Conservation (phyloP, 805 yeast genomes). For the Yarrowia sp. region DNA sequence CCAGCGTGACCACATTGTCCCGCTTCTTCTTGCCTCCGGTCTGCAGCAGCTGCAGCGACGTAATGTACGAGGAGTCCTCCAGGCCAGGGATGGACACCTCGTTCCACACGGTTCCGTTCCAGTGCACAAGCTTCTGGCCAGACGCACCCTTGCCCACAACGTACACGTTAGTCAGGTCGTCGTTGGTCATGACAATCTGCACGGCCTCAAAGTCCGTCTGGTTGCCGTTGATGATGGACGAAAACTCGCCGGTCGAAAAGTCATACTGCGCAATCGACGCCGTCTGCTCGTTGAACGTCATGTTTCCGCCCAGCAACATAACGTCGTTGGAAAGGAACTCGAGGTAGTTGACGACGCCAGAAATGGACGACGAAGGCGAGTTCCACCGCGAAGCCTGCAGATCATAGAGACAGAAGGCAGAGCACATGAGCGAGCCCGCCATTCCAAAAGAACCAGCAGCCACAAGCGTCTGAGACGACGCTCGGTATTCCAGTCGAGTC, state of each 20-base stretch:
- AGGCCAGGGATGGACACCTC: conserved; percentile 8
- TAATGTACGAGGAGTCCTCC: not conserved
- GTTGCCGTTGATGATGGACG: not conserved
- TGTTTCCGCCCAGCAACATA: conserved; percentile 53
- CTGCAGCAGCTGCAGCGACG: conserved; percentile 19
- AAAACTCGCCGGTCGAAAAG: conserved; percentile 42
- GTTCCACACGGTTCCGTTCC: conserved; percentile 17
- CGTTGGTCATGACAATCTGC: conserved; percentile 14
- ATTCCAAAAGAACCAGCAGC: conserved; percentile 71
- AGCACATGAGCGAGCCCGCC: conserved; percentile 57
- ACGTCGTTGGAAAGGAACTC: conserved; percentile 44
- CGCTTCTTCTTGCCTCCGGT: conserved; percentile 9
- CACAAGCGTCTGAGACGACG: conserved; percentile 46
- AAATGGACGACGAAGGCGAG: conserved; percentile 40
- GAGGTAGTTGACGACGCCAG: conserved; percentile 56
- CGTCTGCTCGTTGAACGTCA: conserved; percentile 42
- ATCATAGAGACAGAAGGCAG: conserved; percentile 64
- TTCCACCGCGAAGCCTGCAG: conserved; percentile 54
- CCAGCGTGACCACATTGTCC: not conserved
- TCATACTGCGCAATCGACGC: conserved; percentile 54
- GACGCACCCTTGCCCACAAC: not conserved
- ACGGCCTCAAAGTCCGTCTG: conserved; percentile 15
- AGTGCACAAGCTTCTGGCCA: conserved; percentile 3
- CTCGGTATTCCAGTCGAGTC: conserved; percentile 43
- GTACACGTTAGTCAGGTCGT: conserved; percentile 5